Evolutionary conservation across 352 stramenopile genomes (phyloP), one percentile per base, ranked within the genome.

Genomic region (Halophytophthora batemanensis): DNA sequence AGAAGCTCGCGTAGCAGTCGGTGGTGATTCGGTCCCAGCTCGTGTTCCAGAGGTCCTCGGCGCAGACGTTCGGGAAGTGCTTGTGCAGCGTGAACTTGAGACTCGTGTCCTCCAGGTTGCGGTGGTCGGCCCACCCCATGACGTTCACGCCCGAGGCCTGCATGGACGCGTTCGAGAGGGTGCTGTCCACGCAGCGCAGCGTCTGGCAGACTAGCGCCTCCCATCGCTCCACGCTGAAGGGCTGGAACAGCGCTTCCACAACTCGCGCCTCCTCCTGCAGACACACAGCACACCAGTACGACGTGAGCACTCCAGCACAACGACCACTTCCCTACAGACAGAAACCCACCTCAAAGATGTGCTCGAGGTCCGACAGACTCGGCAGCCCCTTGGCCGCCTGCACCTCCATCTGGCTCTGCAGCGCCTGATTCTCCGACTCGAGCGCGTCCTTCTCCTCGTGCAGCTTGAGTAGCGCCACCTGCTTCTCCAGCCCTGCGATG

Each of bases 31-130:
- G 47, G 17, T 72, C 50, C 59, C 69, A 82, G n/a, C 50, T 76
- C 11, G 53, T 53, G 42, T 75, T 68, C 66, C 70, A 69, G 17
- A 82, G 39, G 13, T 66, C 66, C 38, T 77, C 59, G 17, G 71
- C 65, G 25, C 59, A 73, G n/a, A 78, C 39, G 42, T 82, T 51
- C 5, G 61, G 59, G 43, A 77, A 82, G n/a, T 54, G 46, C 56
- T 82, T 77, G 45, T 74, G 71, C 45, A 82, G 56, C 38, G 66
- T 77, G 51, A 82, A 77, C 50, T 72, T 72, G 39, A 79, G 59
- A 3, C 59, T 65, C 5, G 61, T 55, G 37, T 71, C 56, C 41
- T 81, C 61, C 12, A 81, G 46, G 19, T 64, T 59, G 19, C 67
- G 64, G 41, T 63, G 60, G 38, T 81, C 70, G 12, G 53, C 66